Percentiles rank a stretch among this genome's conserved stretches.
These are phyloP conservation scores for Colletotrichum cordylinicola DNA, from an alignment of 2,329 filamentous ascomycete species.

Conservation along the genomic window DNA sequence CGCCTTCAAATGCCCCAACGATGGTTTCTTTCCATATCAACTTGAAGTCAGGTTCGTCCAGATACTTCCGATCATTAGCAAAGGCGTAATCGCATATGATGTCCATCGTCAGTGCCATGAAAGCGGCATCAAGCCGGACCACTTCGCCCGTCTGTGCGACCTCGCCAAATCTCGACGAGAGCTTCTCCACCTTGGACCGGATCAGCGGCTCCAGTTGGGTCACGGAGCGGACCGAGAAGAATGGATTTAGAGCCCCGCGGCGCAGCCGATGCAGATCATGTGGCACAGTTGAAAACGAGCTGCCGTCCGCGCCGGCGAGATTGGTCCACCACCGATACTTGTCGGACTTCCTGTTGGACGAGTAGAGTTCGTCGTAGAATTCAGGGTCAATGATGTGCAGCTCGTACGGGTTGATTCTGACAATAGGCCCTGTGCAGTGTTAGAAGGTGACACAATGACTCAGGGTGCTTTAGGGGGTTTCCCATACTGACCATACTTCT, in stretches of 20 bases:
- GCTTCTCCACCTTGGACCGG: conserved; percentile 31
- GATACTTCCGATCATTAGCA: conserved; percentile 32
- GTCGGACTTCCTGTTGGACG: conserved; percentile 18
- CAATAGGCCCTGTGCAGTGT: conserved; percentile 31
- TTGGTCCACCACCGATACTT: conserved; percentile 21
- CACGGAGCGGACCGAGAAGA: conserved; percentile 47
- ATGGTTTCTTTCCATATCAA: not conserved
- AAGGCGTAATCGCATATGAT: conserved; percentile 41
- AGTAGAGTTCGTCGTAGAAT: conserved; percentile 26
- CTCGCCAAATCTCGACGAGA: conserved; percentile 31
- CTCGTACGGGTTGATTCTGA: conserved; percentile 35
- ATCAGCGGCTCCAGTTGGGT: conserved; percentile 40
- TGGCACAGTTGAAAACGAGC: conserved; percentile 36
- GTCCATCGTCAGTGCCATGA: conserved; percentile 36
- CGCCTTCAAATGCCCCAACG: not conserved
- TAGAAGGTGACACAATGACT: not conserved
- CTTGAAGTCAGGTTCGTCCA: not conserved
- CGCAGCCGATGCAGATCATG: conserved; percentile 46
- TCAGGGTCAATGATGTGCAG: conserved; percentile 33
- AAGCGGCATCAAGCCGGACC: conserved; percentile 24
- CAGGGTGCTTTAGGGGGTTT: not conserved
- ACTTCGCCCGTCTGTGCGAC: conserved; percentile 26
- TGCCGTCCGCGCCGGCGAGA: conserved; percentile 23
- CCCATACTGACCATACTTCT: conserved; percentile 33
- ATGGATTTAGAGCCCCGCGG: conserved; percentile 43